These are phyloP conservation scores for Gentiana straminea DNA, from an alignment of 257 asterid species.

Conservation along the genomic window DNA sequence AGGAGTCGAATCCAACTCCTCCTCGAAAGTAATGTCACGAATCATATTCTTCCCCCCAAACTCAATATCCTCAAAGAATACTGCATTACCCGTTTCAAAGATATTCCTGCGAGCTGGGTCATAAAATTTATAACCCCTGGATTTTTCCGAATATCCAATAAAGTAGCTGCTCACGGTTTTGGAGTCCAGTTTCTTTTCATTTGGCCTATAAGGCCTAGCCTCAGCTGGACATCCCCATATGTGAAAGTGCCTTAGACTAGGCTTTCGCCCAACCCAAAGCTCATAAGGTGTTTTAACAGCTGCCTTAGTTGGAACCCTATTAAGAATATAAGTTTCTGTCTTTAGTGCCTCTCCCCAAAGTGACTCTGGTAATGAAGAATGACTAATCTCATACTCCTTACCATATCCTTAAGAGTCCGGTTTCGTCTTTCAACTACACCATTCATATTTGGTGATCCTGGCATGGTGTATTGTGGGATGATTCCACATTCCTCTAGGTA, in stretches of 20 bases:
- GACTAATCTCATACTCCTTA: too few relatives aligned
- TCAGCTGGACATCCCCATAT: not conserved
- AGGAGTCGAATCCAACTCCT: not conserved
- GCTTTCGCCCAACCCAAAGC: too few relatives aligned
- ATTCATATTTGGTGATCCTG: too few relatives aligned
- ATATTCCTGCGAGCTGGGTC: not conserved
- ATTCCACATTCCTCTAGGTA: too few relatives aligned
- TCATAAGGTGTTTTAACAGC: not conserved
- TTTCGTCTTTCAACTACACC: not conserved
- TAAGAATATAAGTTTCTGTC: not conserved
- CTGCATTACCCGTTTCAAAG: not conserved
- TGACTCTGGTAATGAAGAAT: too few relatives aligned
- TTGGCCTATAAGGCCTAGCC: not conserved
- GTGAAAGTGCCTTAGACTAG: not conserved
- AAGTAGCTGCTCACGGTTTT: not conserved
- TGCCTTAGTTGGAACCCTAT: not conserved
- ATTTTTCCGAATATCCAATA: not conserved
- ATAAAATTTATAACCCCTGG: not conserved
- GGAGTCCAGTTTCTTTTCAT: not conserved
- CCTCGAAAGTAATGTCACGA: not conserved
- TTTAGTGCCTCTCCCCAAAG: not conserved
- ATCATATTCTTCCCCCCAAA: not conserved
- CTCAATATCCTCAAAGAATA: not conserved
- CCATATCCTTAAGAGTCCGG: not conserved
- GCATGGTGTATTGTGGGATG: too few relatives aligned